Conservation (phyloP, 2,329 filamentous ascomycete species). For the Hypocreales sp. region DNA sequence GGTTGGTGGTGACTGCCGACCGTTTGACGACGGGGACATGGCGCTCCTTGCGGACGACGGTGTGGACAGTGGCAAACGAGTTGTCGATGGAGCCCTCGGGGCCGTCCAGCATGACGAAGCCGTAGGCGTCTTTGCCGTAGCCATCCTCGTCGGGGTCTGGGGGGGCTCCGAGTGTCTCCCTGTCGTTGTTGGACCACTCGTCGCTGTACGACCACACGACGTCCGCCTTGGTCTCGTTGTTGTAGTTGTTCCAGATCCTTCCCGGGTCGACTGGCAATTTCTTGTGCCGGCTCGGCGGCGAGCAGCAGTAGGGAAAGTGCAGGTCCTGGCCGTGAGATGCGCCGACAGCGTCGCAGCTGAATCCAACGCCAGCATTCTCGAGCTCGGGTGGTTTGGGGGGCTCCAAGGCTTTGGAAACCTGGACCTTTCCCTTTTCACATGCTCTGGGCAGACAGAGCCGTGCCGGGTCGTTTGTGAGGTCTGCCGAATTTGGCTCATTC, state of each 20-base stretch:
- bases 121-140: background rate
- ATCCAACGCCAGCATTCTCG: background rate
- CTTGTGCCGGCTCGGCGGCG: background rate
- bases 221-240: background rate
- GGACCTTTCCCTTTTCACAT: background rate
- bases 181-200: background rate
- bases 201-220: background rate
- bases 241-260: background rate
- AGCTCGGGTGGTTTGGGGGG: background rate
- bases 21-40: background rate
- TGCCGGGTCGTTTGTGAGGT: background rate
- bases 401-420: background rate
- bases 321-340: background rate
- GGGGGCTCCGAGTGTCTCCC: background rate
- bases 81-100: constrained; percentile 1
- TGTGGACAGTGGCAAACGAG: background rate
- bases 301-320: background rate
- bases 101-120: constrained; percentile 1
- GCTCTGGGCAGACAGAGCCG: background rate
- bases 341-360: background rate
- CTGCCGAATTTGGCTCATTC: background rate
- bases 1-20: background rate
- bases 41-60: background rate
- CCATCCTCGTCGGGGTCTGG: background rate
- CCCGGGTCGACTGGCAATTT: background rate